Evolutionary conservation across 78 protist species (phyloP).

Genomic region (Dictyostelium firmibasis): DNA sequence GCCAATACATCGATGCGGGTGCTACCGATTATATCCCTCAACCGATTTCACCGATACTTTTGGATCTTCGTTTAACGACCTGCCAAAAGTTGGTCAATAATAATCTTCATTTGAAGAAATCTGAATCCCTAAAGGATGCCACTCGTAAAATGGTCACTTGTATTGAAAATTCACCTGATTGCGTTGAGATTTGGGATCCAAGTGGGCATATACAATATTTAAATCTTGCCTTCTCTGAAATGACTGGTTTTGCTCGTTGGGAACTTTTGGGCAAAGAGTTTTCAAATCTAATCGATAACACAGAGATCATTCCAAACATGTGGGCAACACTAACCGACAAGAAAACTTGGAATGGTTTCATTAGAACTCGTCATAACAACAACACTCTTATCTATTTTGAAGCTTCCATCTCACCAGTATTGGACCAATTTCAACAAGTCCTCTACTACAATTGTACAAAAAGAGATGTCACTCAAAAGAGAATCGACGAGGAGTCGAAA

Average conservation of each 20-base stretch:
- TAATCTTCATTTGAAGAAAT: not conserved
- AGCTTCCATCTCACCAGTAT: constrained; percentile 18
- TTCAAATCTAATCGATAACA: constrained; percentile 26
- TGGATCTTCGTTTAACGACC: constrained; percentile 34
- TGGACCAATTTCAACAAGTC: constrained; percentile 18
- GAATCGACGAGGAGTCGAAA: constrained; percentile 28
- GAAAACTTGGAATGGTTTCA: constrained; percentile 54
- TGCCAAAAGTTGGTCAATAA: constrained; percentile 23
- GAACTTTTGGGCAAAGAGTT: constrained; percentile 25
- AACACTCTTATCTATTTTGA: constrained; percentile 20
- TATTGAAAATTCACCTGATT: constrained; percentile 36
- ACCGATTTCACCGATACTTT: constrained; percentile 16
- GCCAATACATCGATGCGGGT: constrained; percentile 37
- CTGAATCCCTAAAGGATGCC: constrained; percentile 3
- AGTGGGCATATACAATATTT: constrained; percentile 58
- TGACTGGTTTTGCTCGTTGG: constrained; percentile 63
- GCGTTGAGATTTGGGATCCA: constrained; percentile 63
- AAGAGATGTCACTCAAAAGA: constrained; percentile 46
- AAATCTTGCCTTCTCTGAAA: not conserved
- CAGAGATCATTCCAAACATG: constrained; percentile 47
- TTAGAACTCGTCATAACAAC: constrained; percentile 5
- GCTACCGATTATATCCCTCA: constrained; percentile 51
- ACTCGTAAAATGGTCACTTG: constrained; percentile 34
- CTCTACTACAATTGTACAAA: constrained; percentile 37
- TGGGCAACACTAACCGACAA: constrained; percentile 53